These are phyloP conservation scores for Ceratocystis destructans DNA, from an alignment of 2,329 filamentous ascomycete genomes.

Conservation along the genomic window DNA sequence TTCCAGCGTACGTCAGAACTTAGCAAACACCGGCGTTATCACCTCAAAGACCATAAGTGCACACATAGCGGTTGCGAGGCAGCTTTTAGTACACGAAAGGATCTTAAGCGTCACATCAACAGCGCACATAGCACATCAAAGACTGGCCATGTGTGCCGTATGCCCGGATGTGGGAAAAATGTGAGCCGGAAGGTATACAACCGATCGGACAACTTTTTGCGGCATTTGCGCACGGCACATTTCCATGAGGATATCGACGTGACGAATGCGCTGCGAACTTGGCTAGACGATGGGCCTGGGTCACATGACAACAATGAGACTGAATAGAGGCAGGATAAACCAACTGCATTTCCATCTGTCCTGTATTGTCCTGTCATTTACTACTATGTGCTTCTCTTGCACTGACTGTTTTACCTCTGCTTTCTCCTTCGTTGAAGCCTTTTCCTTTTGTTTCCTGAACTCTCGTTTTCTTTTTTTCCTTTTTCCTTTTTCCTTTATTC, in stretches of 20 bases:
- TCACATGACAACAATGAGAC: not conserved
- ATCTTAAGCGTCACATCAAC: conserved; percentile 23
- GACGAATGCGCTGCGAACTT: conserved; percentile 13
- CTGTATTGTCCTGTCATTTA: not conserved
- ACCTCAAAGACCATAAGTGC: conserved; percentile 22
- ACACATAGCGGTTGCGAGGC: conserved; percentile 19
- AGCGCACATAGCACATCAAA: conserved; percentile 18
- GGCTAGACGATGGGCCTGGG: conserved; percentile 7
- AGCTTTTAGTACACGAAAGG: conserved; percentile 23
- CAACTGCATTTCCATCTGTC: not conserved
- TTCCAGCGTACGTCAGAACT: conserved; percentile 17
- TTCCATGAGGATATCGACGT: conserved; percentile 17
- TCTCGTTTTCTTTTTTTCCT: not conserved
- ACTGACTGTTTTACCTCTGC: not conserved
- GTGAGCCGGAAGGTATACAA: conserved; percentile 23
- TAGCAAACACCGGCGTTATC: conserved; percentile 22
- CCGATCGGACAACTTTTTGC: conserved; percentile 23
- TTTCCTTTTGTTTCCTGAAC: not conserved
- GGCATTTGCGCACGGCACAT: conserved; percentile 23
- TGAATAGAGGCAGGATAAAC: not conserved
- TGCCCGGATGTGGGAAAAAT: conserved; percentile 23
- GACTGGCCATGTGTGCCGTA: conserved; percentile 22
- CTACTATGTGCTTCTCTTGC: not conserved
- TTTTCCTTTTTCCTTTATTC: conserved; percentile 4
- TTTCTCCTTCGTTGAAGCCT: not conserved